Conservation (phyloP, 2,329 filamentous ascomycete species). For the Hansfordia pulvinata region DNA sequence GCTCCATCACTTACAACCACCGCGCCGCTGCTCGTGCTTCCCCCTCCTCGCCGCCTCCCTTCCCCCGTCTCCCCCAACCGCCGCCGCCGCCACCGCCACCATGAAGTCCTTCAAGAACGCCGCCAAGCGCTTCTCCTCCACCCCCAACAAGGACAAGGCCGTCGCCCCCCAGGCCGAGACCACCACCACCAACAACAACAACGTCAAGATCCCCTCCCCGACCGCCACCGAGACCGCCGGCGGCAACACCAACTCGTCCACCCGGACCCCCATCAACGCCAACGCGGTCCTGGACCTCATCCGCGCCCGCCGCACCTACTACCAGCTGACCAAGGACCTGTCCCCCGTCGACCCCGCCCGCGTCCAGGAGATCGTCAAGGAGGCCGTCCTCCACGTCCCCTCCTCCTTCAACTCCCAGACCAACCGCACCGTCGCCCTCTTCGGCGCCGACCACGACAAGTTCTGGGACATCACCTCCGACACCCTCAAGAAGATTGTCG, state of each 20-base stretch:
- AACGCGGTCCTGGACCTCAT: conserved; percentile 47
- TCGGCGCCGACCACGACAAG: conserved; percentile 73
- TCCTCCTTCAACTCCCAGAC: conserved; percentile 84
- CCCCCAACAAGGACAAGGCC: conserved; percentile 5
- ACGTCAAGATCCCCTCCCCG: conserved; percentile 8
- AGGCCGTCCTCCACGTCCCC: conserved; percentile 56
- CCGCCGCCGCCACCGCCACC: background rate
- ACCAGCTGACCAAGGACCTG: conserved; percentile 52
- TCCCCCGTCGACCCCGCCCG: conserved; percentile 40
- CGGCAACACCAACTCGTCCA: too few species aligned
- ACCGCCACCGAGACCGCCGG: conserved; percentile 19
- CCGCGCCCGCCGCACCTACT: conserved; percentile 56
- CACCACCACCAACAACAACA: conserved; percentile 6
- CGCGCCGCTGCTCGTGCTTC: too few species aligned
- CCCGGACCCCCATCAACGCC: conserved; percentile 27
- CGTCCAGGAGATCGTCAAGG: conserved; percentile 51
- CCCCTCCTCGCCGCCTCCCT: too few species aligned
- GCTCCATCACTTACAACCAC: too few species aligned
- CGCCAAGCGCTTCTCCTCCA: too few species aligned
- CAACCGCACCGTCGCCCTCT: conserved; percentile 63
- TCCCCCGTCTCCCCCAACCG: too few species aligned
- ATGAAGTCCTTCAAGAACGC: conserved; percentile 11
- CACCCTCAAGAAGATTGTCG: conserved; percentile 54
- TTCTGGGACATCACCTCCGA: conserved; percentile 67
- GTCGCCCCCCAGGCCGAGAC: conserved; percentile 5